phyloP scores from a whole-genome alignment of 2,329 filamentous ascomycete genomes.

The Graphilbum sp. region DNA sequence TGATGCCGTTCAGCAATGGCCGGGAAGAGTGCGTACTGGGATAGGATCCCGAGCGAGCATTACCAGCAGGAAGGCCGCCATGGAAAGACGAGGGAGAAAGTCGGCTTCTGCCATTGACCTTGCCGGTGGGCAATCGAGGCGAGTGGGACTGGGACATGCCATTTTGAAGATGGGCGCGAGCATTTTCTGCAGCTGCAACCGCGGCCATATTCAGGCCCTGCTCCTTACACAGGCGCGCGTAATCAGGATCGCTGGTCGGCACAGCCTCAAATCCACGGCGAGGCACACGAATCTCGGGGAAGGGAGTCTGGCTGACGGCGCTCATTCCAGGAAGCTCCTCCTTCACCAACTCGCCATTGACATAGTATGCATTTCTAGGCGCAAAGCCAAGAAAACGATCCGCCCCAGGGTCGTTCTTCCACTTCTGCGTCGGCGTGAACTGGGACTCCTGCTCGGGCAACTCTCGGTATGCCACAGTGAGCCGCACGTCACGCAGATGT shows the following conservation, averaged over 20 bases:
- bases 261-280: slow-evolving; percentile 37
- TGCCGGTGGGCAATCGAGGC: background rate
- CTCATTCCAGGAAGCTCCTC: slow-evolving; percentile 32
- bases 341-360: slow-evolving; percentile 36
- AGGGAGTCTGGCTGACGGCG: slow-evolving; percentile 34
- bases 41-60: background rate
- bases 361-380: slow-evolving; percentile 40
- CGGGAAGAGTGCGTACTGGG: background rate
- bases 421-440: slow-evolving; percentile 30
- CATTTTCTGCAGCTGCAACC: slow-evolving; percentile 13
- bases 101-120: background rate
- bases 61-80: background rate
- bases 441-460: slow-evolving; percentile 33
- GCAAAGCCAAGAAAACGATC: slow-evolving; percentile 35
- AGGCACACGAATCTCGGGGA: slow-evolving; percentile 37
- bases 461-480: slow-evolving; percentile 44
- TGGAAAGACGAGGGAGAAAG: background rate
- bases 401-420: slow-evolving; percentile 40
- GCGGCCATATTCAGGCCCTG: slow-evolving; percentile 36
- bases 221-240: slow-evolving; percentile 34
- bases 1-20: slow-evolving; percentile 12
- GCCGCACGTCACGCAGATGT: slow-evolving; percentile 37
- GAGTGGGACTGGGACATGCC: slow-evolving; percentile 23
- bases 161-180: slow-evolving; percentile 27
- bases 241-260: slow-evolving; percentile 39